Conservation (phyloP, 169 alveolate species). For the Plasmodium gonderi region DNA sequence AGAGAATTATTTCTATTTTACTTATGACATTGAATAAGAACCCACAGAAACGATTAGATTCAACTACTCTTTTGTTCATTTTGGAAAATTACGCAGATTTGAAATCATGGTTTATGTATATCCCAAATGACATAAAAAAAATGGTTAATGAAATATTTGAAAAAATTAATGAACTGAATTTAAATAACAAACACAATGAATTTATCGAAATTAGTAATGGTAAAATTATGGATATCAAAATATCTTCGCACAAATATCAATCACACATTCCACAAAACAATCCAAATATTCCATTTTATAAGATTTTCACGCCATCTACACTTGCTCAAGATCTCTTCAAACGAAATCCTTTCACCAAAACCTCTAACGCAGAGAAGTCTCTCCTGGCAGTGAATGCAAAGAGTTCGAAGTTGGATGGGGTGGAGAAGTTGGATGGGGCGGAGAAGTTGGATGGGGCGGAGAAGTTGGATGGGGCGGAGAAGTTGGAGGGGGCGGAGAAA, state of each 20-base stretch:
- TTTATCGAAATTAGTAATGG: slow-evolving; percentile 51
- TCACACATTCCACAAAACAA: background rate
- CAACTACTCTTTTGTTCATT: slow-evolving; percentile 63
- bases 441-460: no score
- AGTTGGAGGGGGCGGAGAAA: no score
- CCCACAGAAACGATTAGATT: slow-evolving; percentile 48
- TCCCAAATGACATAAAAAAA: slow-evolving; percentile 40
- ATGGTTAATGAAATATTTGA: slow-evolving; percentile 53
- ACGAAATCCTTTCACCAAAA: background rate
- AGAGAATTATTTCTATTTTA: slow-evolving; percentile 51
- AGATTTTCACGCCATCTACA: background rate
- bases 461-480: no score
- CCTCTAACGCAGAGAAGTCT: background rate
- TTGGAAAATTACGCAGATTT: slow-evolving; percentile 68
- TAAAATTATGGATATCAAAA: slow-evolving; percentile 32
- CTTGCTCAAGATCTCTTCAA: background rate
- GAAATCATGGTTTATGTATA: slow-evolving; percentile 44
- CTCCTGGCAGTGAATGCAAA: no score
- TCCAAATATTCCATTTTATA: background rate
- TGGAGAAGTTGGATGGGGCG: no score
- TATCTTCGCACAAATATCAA: background rate
- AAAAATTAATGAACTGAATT: slow-evolving; percentile 58
- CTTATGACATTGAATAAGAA: slow-evolving; percentile 49
- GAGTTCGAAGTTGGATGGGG: no score
- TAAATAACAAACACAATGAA: slow-evolving; percentile 30